A percentile compares a stretch with the other conserved stretches of the same genome.
Conservation (phyloP, 306 rosid species). For the Trifolium fragiferum region DNA sequence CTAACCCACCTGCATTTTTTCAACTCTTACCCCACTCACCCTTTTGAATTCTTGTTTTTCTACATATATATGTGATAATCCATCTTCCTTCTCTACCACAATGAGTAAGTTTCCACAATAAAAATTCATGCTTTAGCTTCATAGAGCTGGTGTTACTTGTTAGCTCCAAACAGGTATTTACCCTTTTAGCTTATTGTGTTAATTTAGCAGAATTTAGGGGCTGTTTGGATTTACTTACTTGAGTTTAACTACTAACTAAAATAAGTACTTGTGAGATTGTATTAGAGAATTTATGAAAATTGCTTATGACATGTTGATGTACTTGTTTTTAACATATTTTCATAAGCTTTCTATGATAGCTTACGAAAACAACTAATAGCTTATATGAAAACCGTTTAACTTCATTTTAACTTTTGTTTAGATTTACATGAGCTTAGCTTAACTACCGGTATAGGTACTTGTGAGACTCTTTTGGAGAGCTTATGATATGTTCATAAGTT, state of each 20-base stretch:
- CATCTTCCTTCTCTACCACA: neutral
- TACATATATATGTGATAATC: neutral
- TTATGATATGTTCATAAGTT: too few species aligned
- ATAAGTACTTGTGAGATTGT: neutral
- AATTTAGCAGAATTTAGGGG: neutral
- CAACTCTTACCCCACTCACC: neutral
- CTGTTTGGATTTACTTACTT: neutral
- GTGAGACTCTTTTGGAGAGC: too few species aligned
- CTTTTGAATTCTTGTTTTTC: neutral
- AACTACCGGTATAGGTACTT: too few species aligned
- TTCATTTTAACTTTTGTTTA: neutral
- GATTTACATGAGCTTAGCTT: too few species aligned
- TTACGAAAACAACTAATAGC: neutral
- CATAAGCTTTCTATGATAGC: neutral
- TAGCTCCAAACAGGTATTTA: conserved; percentile 6
- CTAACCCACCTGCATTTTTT: neutral
- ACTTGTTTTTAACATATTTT: neutral
- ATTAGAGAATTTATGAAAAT: neutral
- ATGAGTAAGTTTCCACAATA: neutral
- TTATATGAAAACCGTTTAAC: neutral
- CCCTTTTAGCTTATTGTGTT: neutral
- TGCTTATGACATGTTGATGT: neutral
- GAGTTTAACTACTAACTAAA: neutral
- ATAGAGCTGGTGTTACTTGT: neutral
- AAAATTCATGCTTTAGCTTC: conserved; percentile 1